Evolutionary conservation across 2,329 filamentous ascomycete genomes (phyloP).

Genomic region (Claviceps humidiphila): DNA sequence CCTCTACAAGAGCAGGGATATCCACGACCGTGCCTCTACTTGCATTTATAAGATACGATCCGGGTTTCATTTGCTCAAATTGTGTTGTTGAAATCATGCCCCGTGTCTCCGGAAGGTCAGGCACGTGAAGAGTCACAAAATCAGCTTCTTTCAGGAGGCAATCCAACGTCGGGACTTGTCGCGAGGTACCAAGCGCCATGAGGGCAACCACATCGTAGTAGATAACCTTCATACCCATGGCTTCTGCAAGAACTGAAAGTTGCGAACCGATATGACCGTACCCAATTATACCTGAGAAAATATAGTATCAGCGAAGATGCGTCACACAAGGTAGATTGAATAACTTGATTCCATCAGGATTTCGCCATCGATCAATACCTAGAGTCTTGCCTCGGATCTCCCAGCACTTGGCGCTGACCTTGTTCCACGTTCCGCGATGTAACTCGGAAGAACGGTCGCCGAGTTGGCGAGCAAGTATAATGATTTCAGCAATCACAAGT

Average conservation of each 20-base stretch:
- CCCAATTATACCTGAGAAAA: slow-evolving; percentile 61
- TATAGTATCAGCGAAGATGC: neutral
- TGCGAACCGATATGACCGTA: slow-evolving; percentile 97
- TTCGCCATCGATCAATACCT: slow-evolving; percentile 32
- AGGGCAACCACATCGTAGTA: slow-evolving; percentile 93
- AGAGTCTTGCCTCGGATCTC: slow-evolving; percentile 96
- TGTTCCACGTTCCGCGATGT: slow-evolving; percentile 94
- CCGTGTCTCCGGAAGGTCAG: slow-evolving; percentile 82
- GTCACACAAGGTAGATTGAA: neutral
- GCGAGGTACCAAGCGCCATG: slow-evolving; percentile 84
- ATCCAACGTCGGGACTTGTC: slow-evolving; percentile 67
- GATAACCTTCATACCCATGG: slow-evolving; percentile 96
- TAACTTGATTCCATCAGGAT: neutral
- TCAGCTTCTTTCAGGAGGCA: slow-evolving; percentile 67
- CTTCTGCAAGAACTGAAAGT: slow-evolving; percentile 85
- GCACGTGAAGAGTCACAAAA: slow-evolving; percentile 90
- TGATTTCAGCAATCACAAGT: slow-evolving; percentile 89
- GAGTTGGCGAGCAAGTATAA: slow-evolving; percentile 79
- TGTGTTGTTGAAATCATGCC: slow-evolving; percentile 76
- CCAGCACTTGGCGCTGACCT: slow-evolving; percentile 94
- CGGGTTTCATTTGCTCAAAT: slow-evolving; percentile 80
- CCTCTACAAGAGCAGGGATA: slow-evolving; percentile 80
- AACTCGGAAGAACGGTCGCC: slow-evolving; percentile 88
- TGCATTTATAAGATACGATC: slow-evolving; percentile 91
- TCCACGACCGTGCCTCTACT: slow-evolving; percentile 89